These are phyloP conservation scores for Gremmenia infestans DNA, from an alignment of 2,329 filamentous ascomycete genomes.

Conservation along the genomic window DNA sequence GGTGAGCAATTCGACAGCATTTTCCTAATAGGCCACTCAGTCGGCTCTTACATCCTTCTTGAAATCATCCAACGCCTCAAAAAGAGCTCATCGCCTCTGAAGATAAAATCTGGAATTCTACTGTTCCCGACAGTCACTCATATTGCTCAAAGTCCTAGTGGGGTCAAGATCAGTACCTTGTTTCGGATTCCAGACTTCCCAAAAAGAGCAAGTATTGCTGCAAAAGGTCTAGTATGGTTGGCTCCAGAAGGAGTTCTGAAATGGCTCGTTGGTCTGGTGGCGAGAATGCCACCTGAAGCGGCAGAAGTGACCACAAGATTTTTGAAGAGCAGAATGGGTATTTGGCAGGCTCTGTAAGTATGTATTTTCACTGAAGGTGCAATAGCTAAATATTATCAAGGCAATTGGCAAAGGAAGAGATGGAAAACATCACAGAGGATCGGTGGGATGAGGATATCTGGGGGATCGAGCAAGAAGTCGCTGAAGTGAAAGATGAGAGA, in stretches of 20 bases:
- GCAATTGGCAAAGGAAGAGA: constrained; percentile 54
- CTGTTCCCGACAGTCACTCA: constrained; percentile 73
- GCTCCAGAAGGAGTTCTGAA: constrained; percentile 37
- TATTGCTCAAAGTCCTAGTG: constrained; percentile 58
- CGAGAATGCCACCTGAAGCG: constrained; percentile 46
- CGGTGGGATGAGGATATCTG: constrained; percentile 56
- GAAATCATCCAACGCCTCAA: constrained; percentile 52
- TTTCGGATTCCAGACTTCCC: constrained; percentile 32
- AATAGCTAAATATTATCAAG: constrained; percentile 13
- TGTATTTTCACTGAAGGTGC: neutral
- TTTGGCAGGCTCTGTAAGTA: constrained; percentile 50
- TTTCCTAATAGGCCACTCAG: constrained; percentile 68
- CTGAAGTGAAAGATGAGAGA: constrained; percentile 14
- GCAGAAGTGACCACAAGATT: constrained; percentile 48
- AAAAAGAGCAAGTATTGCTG: constrained; percentile 16
- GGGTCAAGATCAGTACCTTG: constrained; percentile 45
- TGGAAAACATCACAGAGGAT: constrained; percentile 54
- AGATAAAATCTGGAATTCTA: constrained; percentile 49
- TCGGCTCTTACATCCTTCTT: constrained; percentile 67
- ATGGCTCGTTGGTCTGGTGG: constrained; percentile 39
- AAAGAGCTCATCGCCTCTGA: constrained; percentile 7
- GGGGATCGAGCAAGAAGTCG: constrained; percentile 39
- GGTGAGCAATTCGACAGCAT: constrained; percentile 49
- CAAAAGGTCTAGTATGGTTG: constrained; percentile 36
- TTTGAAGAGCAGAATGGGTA: constrained; percentile 50